Conservation (phyloP, 2,329 filamentous ascomycete genomes). For the Cercospora sp. region DNA sequence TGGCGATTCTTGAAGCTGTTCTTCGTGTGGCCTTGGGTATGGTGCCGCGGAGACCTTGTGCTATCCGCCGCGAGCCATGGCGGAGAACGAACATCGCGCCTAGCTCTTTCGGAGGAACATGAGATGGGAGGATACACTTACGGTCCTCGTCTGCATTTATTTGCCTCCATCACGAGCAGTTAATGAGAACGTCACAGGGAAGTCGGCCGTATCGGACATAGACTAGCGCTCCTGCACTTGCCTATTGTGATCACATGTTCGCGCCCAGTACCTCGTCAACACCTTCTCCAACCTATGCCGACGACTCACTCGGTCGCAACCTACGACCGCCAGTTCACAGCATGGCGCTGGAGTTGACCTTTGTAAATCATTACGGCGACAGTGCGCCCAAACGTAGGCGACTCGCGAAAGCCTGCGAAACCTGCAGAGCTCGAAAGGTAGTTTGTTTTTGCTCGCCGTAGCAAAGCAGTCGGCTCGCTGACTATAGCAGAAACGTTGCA, state of each 20-base stretch:
- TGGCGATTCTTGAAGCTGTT: constrained; percentile 35
- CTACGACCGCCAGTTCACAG: constrained; percentile 1
- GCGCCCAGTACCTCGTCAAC: background rate
- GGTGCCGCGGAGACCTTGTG: background rate
- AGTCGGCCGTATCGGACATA: background rate
- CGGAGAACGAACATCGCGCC: constrained; percentile 32
- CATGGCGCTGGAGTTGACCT: constrained; percentile 37
- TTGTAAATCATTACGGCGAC: constrained; percentile 39
- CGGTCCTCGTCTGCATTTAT: background rate
- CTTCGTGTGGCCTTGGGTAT: background rate
- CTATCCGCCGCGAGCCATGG: constrained; percentile 27
- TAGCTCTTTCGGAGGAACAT: background rate
- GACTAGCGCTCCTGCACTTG: background rate
- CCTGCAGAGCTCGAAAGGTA: constrained; percentile 37
- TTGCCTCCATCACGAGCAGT: background rate
- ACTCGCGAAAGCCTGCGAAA: constrained; percentile 38
- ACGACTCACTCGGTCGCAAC: background rate
- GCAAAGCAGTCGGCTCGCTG: constrained; percentile 13
- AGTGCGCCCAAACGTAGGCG: constrained; percentile 35
- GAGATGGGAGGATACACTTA: background rate
- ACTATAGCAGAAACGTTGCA: constrained; percentile 36
- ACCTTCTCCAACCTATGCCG: background rate
- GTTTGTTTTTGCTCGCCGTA: background rate
- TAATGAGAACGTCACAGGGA: background rate
- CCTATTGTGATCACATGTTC: constrained; percentile 1